Evolutionary conservation across 805 yeast genomes (phyloP), one percentile per base, ranked within the genome.

Genomic region (Jamesozyma jinghongensis): DNA sequence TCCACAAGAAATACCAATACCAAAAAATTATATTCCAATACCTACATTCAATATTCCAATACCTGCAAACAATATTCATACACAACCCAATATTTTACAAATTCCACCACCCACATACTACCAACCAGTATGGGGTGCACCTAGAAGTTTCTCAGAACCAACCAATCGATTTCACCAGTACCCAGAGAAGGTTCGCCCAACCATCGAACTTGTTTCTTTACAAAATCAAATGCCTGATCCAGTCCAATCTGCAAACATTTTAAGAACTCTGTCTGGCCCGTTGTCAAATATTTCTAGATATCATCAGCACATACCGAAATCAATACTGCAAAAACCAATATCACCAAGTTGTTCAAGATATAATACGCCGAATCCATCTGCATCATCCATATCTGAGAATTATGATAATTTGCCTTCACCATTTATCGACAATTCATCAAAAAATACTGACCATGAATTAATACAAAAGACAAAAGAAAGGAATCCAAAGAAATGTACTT

Each of bases 401-500:
- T 13, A 19, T 26, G 5, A 19, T 10, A 5, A 19, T 32, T 19
- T 11, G 13, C 13, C 25, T 12, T 19, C 34, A 12, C 19, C 37
- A 8, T 22, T 8, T 7, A 20, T 28, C 10, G 16, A 18, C 6
- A 8, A 19, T 11, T 25, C 20, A 25, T 10, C 19, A 3, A 11
- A 16, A 4, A 4, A 17, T 26, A n/a, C 30, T 8, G 13, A 6
- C 12, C 25, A 7, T 7, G 20, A 6, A 16, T 13, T 5, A 17
- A 17, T 32, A 4, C 11, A 33, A 33, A 20, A 10, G 10, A 6
- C 26, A 22, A 22, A 22, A 22, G 26, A 22, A 10, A 22, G 26
- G 10, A 19, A 12, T 16, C 34, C 18, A 16, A 31, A 31, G 11
- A 39, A 29, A 30, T 40, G 42, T 31, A 34, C 36, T 8, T 40